phyloP scores from a whole-genome alignment of 805 yeast species.

The Monosporozyma siamensis region DNA sequence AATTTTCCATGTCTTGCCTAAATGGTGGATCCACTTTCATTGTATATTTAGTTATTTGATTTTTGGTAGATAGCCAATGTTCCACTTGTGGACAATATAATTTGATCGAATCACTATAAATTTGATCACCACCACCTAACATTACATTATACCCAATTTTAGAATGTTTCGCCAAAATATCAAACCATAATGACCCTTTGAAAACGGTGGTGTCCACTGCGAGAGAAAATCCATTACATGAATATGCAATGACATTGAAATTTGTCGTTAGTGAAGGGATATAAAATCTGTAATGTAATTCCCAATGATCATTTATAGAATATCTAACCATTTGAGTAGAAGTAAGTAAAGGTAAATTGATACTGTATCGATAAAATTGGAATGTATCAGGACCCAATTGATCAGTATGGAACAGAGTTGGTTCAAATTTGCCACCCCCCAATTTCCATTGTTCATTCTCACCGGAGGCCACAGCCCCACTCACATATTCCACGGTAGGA shows the following conservation, averaged over 20 bases:
- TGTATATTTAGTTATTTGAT: constrained; percentile 37
- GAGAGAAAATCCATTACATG: constrained; percentile 87
- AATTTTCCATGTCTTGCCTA: constrained; percentile 46
- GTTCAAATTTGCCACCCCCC: constrained; percentile 38
- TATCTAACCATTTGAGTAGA: constrained; percentile 60
- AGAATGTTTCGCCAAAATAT: constrained; percentile 62
- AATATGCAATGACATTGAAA: constrained; percentile 74
- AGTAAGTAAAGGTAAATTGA: constrained; percentile 40
- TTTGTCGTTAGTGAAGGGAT: constrained; percentile 56
- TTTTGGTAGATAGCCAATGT: constrained; percentile 54
- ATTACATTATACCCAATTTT: constrained; percentile 74
- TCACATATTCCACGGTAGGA: constrained; percentile 14
- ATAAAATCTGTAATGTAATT: constrained; percentile 51
- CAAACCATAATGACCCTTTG: constrained; percentile 77
- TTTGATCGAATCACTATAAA: constrained; percentile 79
- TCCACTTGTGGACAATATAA: constrained; percentile 41
- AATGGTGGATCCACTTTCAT: constrained; percentile 41
- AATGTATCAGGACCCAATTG: constrained; percentile 20
- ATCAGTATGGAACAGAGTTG: constrained; percentile 36
- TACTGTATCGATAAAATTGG: constrained; percentile 56
- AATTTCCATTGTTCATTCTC: background rate
- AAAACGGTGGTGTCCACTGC: constrained; percentile 56
- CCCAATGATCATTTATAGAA: constrained; percentile 38
- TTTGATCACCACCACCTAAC: constrained; percentile 97
- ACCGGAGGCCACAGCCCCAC: constrained; percentile 9